A percentile compares a stretch with the other conserved stretches of the same genome.
phyloP scores from a whole-genome alignment of 768 basidiomycete species.

The Omphalotus guepiniiformis region DNA sequence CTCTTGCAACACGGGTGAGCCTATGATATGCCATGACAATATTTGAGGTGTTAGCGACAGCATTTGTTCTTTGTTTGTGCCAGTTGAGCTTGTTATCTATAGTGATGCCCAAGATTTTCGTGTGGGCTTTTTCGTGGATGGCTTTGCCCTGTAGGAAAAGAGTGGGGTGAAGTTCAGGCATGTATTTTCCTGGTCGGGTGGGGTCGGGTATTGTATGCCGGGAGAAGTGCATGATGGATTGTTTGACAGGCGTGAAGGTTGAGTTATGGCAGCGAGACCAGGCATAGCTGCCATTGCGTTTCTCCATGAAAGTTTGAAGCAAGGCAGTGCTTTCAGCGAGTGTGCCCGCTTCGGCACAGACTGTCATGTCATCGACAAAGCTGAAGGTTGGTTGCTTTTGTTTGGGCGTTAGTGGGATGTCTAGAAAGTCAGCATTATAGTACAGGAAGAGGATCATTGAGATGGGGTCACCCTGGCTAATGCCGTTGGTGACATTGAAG shows the following conservation, averaged over 20 bases:
- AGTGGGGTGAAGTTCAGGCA: neutral
- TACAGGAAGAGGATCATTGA: conserved; percentile 22
- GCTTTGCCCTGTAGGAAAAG: neutral
- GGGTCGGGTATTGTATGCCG: too few species aligned
- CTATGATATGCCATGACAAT: neutral
- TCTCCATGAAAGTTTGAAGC: too few species aligned
- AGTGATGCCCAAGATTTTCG: neutral
- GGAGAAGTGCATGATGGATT: too few species aligned
- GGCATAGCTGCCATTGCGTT: too few species aligned
- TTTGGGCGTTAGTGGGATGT: too few species aligned
- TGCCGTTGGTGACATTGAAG: conserved; percentile 16
- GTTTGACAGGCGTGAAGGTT: neutral
- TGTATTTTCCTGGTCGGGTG: too few species aligned
- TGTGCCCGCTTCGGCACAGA: conserved; percentile 5
- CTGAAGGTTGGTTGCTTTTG: too few species aligned
- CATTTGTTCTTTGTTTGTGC: neutral
- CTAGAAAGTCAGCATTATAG: conserved; percentile 19
- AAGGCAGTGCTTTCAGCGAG: too few species aligned
- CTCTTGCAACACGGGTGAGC: neutral
- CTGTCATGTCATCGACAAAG: too few species aligned
- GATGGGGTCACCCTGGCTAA: conserved; percentile 24
- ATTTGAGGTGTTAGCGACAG: neutral
- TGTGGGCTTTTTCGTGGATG: neutral
- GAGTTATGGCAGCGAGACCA: conserved; percentile 6
- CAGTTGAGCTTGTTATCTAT: neutral